These are phyloP conservation scores for Skeletonema potamos DNA, from an alignment of 108 stramenopile species.

Conservation along the genomic window DNA sequence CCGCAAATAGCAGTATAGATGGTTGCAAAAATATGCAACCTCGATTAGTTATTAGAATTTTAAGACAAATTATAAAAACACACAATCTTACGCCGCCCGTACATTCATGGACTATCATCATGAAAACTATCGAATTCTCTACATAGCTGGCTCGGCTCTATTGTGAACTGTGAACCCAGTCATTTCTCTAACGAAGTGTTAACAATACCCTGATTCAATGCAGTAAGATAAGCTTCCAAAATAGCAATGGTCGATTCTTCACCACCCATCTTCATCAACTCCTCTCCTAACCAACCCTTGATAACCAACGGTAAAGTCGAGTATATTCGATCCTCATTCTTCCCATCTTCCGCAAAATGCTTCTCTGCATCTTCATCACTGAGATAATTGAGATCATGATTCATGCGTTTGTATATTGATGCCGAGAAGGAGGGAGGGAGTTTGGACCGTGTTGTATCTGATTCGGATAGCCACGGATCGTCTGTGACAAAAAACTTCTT, in stretches of 20 bases:
- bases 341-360: slow-evolving; percentile 27
- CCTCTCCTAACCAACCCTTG: slow-evolving; percentile 36
- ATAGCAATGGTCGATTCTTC: slow-evolving; percentile 21
- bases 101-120: too few relatives aligned
- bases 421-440: slow-evolving; percentile 27
- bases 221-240: slow-evolving; percentile 37
- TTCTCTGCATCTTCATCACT: slow-evolving; percentile 11
- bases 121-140: too few relatives aligned
- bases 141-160: too few relatives aligned
- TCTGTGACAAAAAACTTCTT: slow-evolving; percentile 42
- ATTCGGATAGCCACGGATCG: slow-evolving; percentile 26
- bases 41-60: too few relatives aligned
- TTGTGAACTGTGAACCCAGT: not conserved
- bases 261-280: slow-evolving; percentile 10
- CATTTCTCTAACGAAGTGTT: not conserved
- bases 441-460: slow-evolving; percentile 4
- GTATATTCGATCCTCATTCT: slow-evolving; percentile 35
- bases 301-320: slow-evolving; percentile 26
- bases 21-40: too few relatives aligned
- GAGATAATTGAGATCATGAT: slow-evolving; percentile 41
- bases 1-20: too few relatives aligned
- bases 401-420: slow-evolving; percentile 15
- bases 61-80: too few relatives aligned
- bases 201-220: slow-evolving; percentile 20
- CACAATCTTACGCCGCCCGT: too few relatives aligned